Evolutionary conservation across 371 early-diverging fungal species (phyloP).

Genomic region (Mucor lusitanicus): DNA sequence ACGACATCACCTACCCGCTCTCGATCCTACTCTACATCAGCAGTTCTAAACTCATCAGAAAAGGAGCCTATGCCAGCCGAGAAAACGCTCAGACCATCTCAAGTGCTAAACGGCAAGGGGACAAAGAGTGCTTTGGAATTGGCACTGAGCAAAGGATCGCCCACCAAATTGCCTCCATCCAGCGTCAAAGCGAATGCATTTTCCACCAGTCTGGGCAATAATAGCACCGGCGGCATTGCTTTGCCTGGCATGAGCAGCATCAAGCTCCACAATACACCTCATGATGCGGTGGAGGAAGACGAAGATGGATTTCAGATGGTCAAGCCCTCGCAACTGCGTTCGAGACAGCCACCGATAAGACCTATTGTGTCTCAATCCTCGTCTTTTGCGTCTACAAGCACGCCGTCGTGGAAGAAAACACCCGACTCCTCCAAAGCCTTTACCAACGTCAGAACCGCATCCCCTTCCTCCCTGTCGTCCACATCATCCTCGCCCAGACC

Average conservation of each 20-base stretch:
- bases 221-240: slow-evolving; percentile 4
- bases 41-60: neutral
- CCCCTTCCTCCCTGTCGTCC: neutral
- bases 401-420: slow-evolving; percentile 8
- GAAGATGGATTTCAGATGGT: slow-evolving; percentile 46
- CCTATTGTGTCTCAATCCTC: neutral
- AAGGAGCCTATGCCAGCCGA: neutral
- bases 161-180: neutral
- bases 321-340: slow-evolving; percentile 43
- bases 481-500: neutral
- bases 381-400: neutral
- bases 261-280: neutral
- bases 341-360: slow-evolving; percentile 8
- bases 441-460: neutral
- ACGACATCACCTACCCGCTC: slow-evolving; percentile 11
- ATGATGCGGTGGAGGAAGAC: slow-evolving; percentile 15
- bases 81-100: slow-evolving; percentile 11
- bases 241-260: slow-evolving; percentile 9
- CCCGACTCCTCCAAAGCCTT: neutral
- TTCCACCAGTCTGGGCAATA: neutral
- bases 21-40: slow-evolving; percentile 27
- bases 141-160: slow-evolving; percentile 19
- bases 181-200: neutral
- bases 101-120: slow-evolving; percentile 3
- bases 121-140: slow-evolving; percentile 16